phyloP scores from a whole-genome alignment of 768 basidiomycete species.

The Russula olivacea region DNA sequence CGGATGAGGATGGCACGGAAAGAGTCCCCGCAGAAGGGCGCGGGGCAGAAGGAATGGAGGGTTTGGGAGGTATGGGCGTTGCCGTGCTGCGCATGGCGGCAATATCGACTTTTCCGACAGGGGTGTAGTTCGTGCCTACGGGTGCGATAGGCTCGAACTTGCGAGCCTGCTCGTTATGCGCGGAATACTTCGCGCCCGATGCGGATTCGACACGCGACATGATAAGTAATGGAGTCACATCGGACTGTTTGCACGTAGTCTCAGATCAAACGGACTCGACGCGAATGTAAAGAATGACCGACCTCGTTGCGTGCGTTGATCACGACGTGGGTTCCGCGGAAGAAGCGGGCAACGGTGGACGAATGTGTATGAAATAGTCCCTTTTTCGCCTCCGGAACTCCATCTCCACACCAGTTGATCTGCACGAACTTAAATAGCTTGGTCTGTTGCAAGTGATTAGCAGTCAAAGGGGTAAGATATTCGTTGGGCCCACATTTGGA shows the following conservation, averaged over 20 bases:
- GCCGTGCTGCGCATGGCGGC: constrained; percentile 39
- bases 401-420: constrained; percentile 97
- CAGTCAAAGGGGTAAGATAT: background rate
- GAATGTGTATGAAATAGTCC: constrained; percentile 90
- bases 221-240: constrained; percentile 74
- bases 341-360: constrained; percentile 67
- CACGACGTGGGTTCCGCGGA: constrained; percentile 81
- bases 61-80: constrained; percentile 22
- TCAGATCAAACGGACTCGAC: background rate
- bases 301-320: constrained; percentile 86
- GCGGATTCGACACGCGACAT: constrained; percentile 84
- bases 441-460: constrained; percentile 42
- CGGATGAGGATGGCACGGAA: constrained; percentile 37
- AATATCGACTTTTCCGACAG: constrained; percentile 71
- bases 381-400: constrained; percentile 88
- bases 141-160: constrained; percentile 76
- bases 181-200: constrained; percentile 85
- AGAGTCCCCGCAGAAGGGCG: constrained; percentile 36
- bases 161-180: constrained; percentile 70
- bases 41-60: constrained; percentile 34
- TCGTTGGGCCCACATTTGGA: constrained; percentile 55
- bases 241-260: constrained; percentile 46
- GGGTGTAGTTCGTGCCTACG: constrained; percentile 70
- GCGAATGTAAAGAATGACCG: constrained; percentile 20
- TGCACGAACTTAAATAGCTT: constrained; percentile 88